Conservation (phyloP, 306 rosid genomes). For the Cicer judaicum region DNA sequence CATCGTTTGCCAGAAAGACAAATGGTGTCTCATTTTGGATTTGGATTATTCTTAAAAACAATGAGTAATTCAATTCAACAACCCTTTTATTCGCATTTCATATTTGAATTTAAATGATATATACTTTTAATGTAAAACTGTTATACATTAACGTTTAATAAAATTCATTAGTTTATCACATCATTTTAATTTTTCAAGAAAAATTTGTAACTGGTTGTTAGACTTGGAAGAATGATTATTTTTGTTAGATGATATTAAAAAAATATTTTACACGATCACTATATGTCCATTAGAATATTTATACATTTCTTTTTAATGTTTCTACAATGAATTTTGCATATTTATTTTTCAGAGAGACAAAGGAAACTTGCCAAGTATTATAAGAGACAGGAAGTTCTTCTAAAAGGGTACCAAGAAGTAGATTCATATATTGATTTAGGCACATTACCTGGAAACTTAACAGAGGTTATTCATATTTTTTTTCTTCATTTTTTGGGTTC, state of each 20-base stretch:
- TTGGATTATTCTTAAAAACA: slow-evolving; percentile 54
- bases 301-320: neutral
- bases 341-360: slow-evolving; percentile 57
- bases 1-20: slow-evolving; percentile 60
- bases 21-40: slow-evolving; percentile 60
- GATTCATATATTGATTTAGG: slow-evolving; percentile 71
- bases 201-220: too few relatives aligned
- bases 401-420: slow-evolving; percentile 77
- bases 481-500: neutral
- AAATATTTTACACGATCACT: too few relatives aligned
- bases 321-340: slow-evolving; percentile 28
- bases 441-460: slow-evolving; percentile 56
- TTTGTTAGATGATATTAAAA: too few relatives aligned
- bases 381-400: slow-evolving; percentile 74
- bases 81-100: neutral
- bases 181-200: too few relatives aligned
- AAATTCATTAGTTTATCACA: too few relatives aligned
- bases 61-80: slow-evolving; percentile 43
- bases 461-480: slow-evolving; percentile 53
- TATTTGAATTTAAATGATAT: neutral
- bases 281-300: too few relatives aligned
- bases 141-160: too few relatives aligned
- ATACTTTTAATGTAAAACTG: neutral
- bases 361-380: slow-evolving; percentile 74
- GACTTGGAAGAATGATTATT: too few relatives aligned